Base-by-base conservation (phyloP, 2,329 filamentous ascomycete genomes). In the Monilinia aucupariae region DNA sequence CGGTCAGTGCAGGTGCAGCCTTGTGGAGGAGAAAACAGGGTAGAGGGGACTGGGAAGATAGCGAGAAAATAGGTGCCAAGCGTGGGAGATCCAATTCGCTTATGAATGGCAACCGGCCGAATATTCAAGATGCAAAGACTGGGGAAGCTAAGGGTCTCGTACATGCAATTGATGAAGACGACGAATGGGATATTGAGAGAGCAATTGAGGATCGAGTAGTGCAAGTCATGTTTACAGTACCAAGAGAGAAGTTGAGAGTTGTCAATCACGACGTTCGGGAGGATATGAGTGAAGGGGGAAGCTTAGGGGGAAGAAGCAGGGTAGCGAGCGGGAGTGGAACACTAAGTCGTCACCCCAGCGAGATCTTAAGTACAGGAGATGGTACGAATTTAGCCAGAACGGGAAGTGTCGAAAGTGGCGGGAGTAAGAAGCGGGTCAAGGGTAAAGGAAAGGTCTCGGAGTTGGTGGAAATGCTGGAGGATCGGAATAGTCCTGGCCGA, bases 201-300 rank as follows among this genome's bases (percentile, higher is more conserved):
- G 88, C 89, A 2, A 83, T 88, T 1, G 86, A 91, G 76, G 83
- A 83, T 64, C 78, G 88, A 27, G 79, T 90, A 10, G 89, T 92
- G 65, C 89, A 92, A 75, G 84, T 91, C 72, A 94, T 96, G 84
- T 97, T 96, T 75, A 97, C 93, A 0, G 91, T 97, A 65, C 93
- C 94, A 2, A 91, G 88, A 74, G 89, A 93, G 75, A 85, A 86
- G 69, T 76, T 97, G 66, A 80, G 93, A 32, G 92, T 97, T n/a
- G 93, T 97, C 25, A 97, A 97, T 74, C 87, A 84, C 58, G 88
- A 88, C 71, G 76, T 80, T n/a, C 74, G 74, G 66, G 73, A 80
- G 41, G 78, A 79, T 66, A 74, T 73, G 63, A 78, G 76, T 62
- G 74, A 76, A 50, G 74, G 74, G 41, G 79, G 68, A 12, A 72